Base-by-base conservation (phyloP, 2,329 filamentous ascomycete species). In the Microdochium paspali region DNA sequence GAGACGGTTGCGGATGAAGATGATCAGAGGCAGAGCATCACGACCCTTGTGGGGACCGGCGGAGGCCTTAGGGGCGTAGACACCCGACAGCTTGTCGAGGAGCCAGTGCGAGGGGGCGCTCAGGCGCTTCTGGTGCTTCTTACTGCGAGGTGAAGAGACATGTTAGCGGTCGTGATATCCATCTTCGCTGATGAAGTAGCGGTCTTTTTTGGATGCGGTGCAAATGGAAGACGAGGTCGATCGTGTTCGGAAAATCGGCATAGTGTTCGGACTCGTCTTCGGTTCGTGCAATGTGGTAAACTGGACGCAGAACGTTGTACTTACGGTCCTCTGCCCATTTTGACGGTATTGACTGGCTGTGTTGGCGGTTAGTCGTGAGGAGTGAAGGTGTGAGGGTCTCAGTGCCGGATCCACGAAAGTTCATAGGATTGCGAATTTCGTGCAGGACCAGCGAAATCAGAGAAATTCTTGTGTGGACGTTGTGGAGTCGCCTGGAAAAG, bases 91-190 rank as follows among this genome's bases (percentile, higher is more conserved):
- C 78, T 98, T 98, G 88, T 98, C 93, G 73, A 98, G 82, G 71
- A 98, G 88, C 93, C 93, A 98, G 86, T 97, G 93, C 73, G 87
- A 94, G 70, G 93, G 93, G 72, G 93, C 93, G 77, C 87, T 93
- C 71, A 97, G 83, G 82, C 93, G 90, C 90, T 98, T 97, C 78
- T 97, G 91, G 79, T 98, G 93, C 87, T 96, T 96, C 84, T 93
- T 94, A 76, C 86, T 90, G 68, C 66, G 58, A 55, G 55, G 54
- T 20, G 18, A 40, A 24, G 44, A 44, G 21, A 50, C 15, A 45
- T 60, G 60, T 69, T 61, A 61, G 67, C 58, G 54, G 47, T 52
- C 46, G 55, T 56, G 59, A 53, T 54, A n/a, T 44, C n/a, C 4
- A 30, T 13, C n/a, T 31, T 24, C n/a, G n/a, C 32, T 25, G 21